Conservation (phyloP, 257 asterid genomes). For the Dorcoceras hygrometricum region DNA sequence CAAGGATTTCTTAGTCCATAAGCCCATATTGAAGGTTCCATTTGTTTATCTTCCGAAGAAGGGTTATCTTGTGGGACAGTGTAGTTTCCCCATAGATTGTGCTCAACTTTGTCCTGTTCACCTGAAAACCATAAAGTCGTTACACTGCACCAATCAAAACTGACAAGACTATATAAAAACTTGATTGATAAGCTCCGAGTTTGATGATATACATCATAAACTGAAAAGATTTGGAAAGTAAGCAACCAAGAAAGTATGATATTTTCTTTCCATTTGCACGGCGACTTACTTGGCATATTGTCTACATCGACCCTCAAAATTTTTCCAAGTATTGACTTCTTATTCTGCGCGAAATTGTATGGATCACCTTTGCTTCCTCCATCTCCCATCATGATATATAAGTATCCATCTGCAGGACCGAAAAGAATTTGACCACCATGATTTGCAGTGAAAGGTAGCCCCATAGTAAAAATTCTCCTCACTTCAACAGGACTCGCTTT, state of each 20-base stretch:
- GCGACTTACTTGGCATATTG: conserved; percentile 64
- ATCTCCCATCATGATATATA: conserved; percentile 85
- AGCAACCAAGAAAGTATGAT: not conserved
- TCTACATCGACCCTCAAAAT: conserved; percentile 76
- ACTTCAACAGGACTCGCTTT: conserved; percentile 62
- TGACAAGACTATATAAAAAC: not conserved
- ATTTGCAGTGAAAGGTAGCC: conserved; percentile 59
- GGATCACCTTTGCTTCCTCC: conserved; percentile 88
- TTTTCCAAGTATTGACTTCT: conserved; percentile 85
- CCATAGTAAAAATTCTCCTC: conserved; percentile 77
- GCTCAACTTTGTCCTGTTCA: conserved; percentile 47
- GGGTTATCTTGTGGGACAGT: conserved; percentile 78
- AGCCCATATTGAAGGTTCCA: conserved; percentile 81
- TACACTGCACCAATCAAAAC: not conserved
- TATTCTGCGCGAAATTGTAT: conserved; percentile 76
- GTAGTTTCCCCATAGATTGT: conserved; percentile 78
- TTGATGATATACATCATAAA: not conserved
- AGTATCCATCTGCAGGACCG: conserved; percentile 76
- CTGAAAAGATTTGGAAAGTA: not conserved
- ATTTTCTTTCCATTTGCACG: not conserved
- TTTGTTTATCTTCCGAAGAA: conserved; percentile 47
- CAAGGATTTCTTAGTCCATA: conserved; percentile 80
- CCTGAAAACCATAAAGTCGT: conserved; percentile 34
- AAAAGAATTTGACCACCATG: conserved; percentile 94
- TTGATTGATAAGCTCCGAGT: not conserved